Evolutionary conservation across 2,329 filamentous ascomycete species (phyloP).

Genomic region (Penicillium sp.): DNA sequence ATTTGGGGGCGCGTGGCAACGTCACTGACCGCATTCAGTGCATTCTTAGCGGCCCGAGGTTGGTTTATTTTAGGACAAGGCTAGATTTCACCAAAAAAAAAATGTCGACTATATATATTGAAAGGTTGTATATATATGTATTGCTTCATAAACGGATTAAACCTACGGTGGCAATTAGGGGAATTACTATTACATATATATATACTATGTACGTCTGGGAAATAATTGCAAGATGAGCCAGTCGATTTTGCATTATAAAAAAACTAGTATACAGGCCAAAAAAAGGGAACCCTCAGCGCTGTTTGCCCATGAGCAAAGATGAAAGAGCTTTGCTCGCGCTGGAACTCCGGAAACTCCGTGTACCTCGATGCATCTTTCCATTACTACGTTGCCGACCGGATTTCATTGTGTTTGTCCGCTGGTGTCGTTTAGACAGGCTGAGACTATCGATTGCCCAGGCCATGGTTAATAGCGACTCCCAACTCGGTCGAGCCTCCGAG

Average conservation of each 20-base stretch:
- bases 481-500: conserved; percentile 33
- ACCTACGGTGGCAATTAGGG: background rate
- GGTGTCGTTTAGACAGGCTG: conserved; percentile 35
- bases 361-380: conserved; percentile 35
- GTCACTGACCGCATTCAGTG: conserved; percentile 27
- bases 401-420: conserved; percentile 23
- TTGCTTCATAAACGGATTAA: background rate
- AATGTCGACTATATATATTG: background rate
- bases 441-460: conserved; percentile 47
- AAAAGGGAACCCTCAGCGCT: conserved; percentile 19
- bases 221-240: conserved; percentile 9
- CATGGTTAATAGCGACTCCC: conserved; percentile 48
- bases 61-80: background rate
- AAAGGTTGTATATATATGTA: too few species aligned
- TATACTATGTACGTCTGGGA: background rate
- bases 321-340: conserved; percentile 25
- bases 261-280: conserved; percentile 23
- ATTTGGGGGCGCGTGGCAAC: conserved; percentile 22
- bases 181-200: too few species aligned
- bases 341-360: conserved; percentile 44
- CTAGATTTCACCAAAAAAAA: background rate
- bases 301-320: conserved; percentile 26
- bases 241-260: conserved; percentile 10
- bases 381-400: conserved; percentile 36
- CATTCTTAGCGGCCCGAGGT: conserved; percentile 8